Evolutionary conservation across 2,329 filamentous ascomycete genomes (phyloP), one percentile per base, ranked within the genome.

Genomic region (Epicoccum sorghinum): DNA sequence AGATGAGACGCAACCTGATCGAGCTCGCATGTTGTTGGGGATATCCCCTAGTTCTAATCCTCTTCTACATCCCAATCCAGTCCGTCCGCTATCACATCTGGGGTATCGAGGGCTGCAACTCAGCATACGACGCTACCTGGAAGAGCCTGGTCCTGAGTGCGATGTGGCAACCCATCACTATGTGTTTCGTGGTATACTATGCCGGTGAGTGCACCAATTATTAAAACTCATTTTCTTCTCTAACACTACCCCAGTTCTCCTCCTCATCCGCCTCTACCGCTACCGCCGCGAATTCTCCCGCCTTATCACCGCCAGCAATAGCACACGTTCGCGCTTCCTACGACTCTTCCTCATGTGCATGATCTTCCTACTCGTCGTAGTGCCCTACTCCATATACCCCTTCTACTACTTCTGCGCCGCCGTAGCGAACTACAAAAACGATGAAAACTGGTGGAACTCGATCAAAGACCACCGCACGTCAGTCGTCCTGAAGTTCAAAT

Each of bases 31-130:
- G 85, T 59, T 88, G 85, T 62, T 78, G 85, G 53, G 73, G 75
- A 1, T 72, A 84, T 24, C 87, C 87, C 0, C 40, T 81, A 0
- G 55, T 87, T 30, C 73, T 84, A 50, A 83, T 87, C 72, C 57
- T 78, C 7, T 69, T 82, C 1, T 85, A 88, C 62, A 85, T 84
- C 63, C 63, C 88, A 25, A 81, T 87, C 9, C 86, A 89, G 60
- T 75, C 77, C 3, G 75, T 74, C 33, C 80, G 87, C 22, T 90
- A 87, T 70, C 77, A 78, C 47, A 77, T 90, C 39, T 78, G 78
- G 47, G 78, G 81, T 4, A 82, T 89, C 40, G 77, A 79, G 13
- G 87, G 87, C 2, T 90, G 88, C 66, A 74, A 77, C 35, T 75
- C 81, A 24, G 72, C 78, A 29, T 78, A 81, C 36, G 81, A 84